Evolutionary conservation across 371 early-diverging fungal species (phyloP).

Genomic region (Sporodiniella umbellata): DNA sequence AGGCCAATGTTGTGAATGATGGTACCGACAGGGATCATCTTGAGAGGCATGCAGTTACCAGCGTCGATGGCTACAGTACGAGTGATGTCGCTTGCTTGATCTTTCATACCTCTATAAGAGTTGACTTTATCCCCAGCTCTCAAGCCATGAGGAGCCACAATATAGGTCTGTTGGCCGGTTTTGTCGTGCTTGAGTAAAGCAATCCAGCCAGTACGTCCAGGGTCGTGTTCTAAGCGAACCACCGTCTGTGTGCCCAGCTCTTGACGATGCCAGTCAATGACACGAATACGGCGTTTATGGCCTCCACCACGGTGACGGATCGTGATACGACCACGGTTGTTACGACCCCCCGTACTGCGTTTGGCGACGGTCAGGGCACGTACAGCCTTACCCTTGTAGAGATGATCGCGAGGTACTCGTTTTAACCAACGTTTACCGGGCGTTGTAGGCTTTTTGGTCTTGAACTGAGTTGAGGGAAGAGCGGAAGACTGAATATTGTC

Average conservation of each 20-base stretch:
- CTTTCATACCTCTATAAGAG: constrained; percentile 29
- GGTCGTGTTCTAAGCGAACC: constrained; percentile 92
- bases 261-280: constrained; percentile 83
- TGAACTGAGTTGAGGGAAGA: constrained; percentile 62
- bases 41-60: constrained; percentile 91
- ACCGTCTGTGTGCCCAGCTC: constrained; percentile 80
- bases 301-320: constrained; percentile 95
- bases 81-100: constrained; percentile 40
- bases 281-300: constrained; percentile 84
- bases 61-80: constrained; percentile 69
- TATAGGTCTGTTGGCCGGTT: constrained; percentile 78
- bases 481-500: constrained; percentile 23
- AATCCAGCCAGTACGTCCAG: constrained; percentile 91
- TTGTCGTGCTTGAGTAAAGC: constrained; percentile 79
- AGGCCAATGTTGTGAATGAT: constrained; percentile 87
- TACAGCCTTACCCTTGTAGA: constrained; percentile 89
- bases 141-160: constrained; percentile 78
- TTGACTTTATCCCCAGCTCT: constrained; percentile 62
- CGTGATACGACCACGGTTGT: constrained; percentile 89
- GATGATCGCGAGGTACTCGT: constrained; percentile 86
- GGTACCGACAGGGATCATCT: constrained; percentile 92
- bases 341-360: constrained; percentile 84
- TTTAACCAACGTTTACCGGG: constrained; percentile 88
- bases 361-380: constrained; percentile 80
- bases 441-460: constrained; percentile 89